phyloP scores from a whole-genome alignment of 179 eudicot genomes.

The Camellia oleifera region DNA sequence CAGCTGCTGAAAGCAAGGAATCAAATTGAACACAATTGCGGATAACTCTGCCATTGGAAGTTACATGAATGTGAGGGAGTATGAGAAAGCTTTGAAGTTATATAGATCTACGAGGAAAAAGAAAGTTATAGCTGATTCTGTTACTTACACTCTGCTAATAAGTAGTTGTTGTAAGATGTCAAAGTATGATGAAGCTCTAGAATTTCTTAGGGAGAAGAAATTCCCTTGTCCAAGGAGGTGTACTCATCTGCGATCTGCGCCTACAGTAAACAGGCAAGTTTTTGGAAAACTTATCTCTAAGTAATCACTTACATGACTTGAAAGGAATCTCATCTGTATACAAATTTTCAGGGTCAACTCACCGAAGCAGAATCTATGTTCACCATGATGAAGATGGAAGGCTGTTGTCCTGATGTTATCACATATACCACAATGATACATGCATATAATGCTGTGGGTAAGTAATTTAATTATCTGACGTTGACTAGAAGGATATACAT shows the following conservation, averaged over 20 bases:
- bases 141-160: conserved; percentile 75
- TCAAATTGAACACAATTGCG: conserved; percentile 71
- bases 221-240: conserved; percentile 81
- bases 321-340: conserved; percentile 5
- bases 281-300: conserved; percentile 13
- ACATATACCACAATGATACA: conserved; percentile 87
- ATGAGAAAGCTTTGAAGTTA: conserved; percentile 67
- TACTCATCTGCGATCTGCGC: conserved; percentile 89
- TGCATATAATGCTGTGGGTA: conserved; percentile 72
- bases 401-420: conserved; percentile 73
- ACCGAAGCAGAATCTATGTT: conserved; percentile 75
- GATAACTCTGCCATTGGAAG: conserved; percentile 92
- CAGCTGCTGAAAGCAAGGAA: conserved; percentile 76
- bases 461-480: conserved; percentile 3
- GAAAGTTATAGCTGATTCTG: conserved; percentile 73
- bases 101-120: conserved; percentile 64
- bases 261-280: conserved; percentile 85
- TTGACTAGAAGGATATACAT: background rate
- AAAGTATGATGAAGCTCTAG: conserved; percentile 67
- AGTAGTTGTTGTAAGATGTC: conserved; percentile 91
- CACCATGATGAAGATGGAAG: conserved; percentile 55
- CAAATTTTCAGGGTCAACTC: conserved; percentile 58
- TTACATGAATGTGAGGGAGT: conserved; percentile 81
- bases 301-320: background rate
- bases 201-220: conserved; percentile 64